These are phyloP conservation scores for Heteromeles arbutifolia DNA, from an alignment of 306 rosid genomes.

Conservation along the genomic window DNA sequence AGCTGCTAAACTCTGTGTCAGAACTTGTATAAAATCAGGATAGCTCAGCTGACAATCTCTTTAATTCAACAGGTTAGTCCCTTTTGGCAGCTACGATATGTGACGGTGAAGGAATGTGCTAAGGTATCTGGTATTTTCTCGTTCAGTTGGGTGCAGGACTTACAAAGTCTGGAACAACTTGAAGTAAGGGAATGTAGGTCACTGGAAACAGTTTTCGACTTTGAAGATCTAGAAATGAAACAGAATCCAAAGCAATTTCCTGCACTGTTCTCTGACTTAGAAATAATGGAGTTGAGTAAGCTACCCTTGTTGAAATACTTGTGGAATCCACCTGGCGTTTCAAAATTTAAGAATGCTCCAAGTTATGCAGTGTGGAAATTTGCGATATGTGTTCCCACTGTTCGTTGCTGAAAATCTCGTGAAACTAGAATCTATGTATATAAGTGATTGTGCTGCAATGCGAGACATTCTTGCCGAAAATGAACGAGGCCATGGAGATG, in stretches of 20 bases:
- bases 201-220: not conserved
- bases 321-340: not conserved
- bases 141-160: not conserved
- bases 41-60: not conserved
- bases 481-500: not conserved
- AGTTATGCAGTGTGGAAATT: not conserved
- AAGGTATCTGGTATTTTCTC: not conserved
- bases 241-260: not conserved
- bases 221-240: not conserved
- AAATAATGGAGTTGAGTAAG: not conserved
- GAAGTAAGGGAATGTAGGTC: constrained; percentile 2
- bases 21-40: not conserved
- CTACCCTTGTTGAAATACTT: not conserved
- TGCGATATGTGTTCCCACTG: not conserved
- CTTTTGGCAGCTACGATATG: not conserved
- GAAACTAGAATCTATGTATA: not conserved
- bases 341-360: not conserved
- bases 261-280: not conserved
- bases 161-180: not conserved
- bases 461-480: not conserved
- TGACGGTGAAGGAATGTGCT: not conserved
- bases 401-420: not conserved
- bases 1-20: too few relatives aligned
- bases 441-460: not conserved
- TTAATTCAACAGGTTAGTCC: not conserved